A percentile compares a stretch with the other conserved stretches of the same genome.
These are phyloP conservation scores for Citrus cavaleriei DNA, from an alignment of 345 rosid species.

Conservation along the genomic window DNA sequence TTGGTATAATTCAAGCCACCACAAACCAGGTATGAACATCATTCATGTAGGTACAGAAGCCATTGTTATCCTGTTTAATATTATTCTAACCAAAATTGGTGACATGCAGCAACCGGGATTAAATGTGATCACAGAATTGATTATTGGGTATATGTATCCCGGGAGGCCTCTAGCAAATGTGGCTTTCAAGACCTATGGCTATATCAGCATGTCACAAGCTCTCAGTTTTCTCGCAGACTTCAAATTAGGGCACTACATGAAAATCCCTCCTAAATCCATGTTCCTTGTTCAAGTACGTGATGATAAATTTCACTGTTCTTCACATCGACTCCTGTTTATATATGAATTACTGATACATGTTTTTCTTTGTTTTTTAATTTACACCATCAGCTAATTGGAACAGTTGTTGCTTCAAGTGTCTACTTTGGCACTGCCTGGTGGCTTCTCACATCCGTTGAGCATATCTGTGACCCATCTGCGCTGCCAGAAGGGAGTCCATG, in stretches of 20 bases:
- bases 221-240: conserved; percentile 47
- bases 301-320: neutral
- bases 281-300: conserved; percentile 45
- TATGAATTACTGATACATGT: neutral
- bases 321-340: neutral
- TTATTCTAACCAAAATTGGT: neutral
- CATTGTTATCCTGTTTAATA: neutral
- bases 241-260: conserved; percentile 62
- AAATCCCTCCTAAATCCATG: conserved; percentile 58
- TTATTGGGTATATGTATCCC: conserved; percentile 52
- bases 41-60: neutral
- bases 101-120: conserved; percentile 45
- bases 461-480: conserved; percentile 32
- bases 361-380: neutral
- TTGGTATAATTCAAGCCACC: conserved; percentile 51
- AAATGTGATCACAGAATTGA: conserved; percentile 48
- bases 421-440: conserved; percentile 53
- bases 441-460: conserved; percentile 35
- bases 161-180: conserved; percentile 56
- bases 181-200: conserved; percentile 48
- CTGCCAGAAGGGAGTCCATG: conserved; percentile 47
- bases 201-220: conserved; percentile 42
- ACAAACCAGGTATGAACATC: conserved; percentile 40
- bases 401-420: conserved; percentile 37
- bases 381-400: conserved; percentile 33